Percentiles rank a stretch among this genome's conserved stretches.
Evolutionary conservation across 768 basidiomycete species (phyloP).

Genomic region (Tephrocybe sp.): DNA sequence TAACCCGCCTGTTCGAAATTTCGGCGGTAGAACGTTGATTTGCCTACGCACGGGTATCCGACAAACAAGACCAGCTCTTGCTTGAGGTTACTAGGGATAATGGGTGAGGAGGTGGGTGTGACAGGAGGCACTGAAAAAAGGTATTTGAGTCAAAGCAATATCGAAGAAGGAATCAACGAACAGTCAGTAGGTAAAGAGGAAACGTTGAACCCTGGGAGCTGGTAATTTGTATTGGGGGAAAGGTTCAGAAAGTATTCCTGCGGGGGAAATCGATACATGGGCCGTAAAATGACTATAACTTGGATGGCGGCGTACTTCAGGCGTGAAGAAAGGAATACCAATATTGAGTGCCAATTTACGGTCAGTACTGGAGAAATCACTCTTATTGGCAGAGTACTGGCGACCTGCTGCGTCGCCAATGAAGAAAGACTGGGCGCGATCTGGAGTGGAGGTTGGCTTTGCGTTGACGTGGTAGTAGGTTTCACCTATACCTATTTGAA

Average conservation of each 20-base stretch:
- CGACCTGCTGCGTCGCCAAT: constrained; percentile 92
- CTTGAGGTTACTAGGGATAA: constrained; percentile 37
- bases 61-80: constrained; percentile 51
- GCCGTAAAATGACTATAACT: too few species aligned
- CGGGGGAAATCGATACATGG: not conserved
- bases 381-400: constrained; percentile 33
- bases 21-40: constrained; percentile 72
- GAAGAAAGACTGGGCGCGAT: constrained; percentile 66
- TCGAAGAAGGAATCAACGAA: constrained; percentile 16
- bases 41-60: constrained; percentile 64
- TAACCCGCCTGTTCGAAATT: constrained; percentile 72
- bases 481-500: constrained; percentile 55
- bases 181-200: constrained; percentile 37
- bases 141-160: constrained; percentile 6
- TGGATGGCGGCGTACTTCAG: too few species aligned
- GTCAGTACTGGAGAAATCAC: constrained; percentile 81
- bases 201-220: constrained; percentile 68
- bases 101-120: constrained; percentile 47
- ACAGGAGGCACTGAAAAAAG: constrained; percentile 42
- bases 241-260: constrained; percentile 80
- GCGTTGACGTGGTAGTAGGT: not conserved
- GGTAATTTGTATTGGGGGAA: constrained; percentile 37
- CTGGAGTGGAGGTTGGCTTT: constrained; percentile 38
- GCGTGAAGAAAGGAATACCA: constrained; percentile 73
- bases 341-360: constrained; percentile 82